Base-by-base conservation (phyloP, 495 filamentous ascomycete genomes). In the Rhizodiscina lignyota region DNA sequence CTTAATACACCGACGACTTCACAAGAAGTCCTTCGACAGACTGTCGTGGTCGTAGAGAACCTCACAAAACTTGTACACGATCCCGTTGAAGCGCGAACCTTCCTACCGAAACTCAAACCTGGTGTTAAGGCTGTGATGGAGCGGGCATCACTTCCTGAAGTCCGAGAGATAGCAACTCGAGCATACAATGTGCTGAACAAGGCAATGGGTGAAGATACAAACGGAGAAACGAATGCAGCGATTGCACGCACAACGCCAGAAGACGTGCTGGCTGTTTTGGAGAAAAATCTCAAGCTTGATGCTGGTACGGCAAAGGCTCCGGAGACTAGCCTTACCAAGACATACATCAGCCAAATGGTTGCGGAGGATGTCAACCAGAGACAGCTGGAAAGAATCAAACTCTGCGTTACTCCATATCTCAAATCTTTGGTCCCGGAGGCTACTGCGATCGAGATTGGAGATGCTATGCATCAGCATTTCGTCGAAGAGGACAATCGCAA, bases 21-120 rank as follows among this genome's bases (percentile, higher is more conserved):
- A 11, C 89, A 97, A 58, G 89, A 97, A 60, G 89, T 94, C 2
- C 64, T 96, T 21, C 77, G 89, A 22, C 91, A 94, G 53, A 92
- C 87, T 3, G 84, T 91, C 16, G 82, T 96, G 13, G 92, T 99
- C n/a, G 83, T 91, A 20, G 89, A 99, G 62, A 99, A 99, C 56
- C 59, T 99, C 61, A 99, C 89, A 32, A 99, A 94, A 64, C 69
- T 99, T 19, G 89, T 99, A 18, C 89, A 99, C 56, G 91, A 99
- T 52, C 89, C 89, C 4, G 72, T 94, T 21, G 89, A 99, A 61
- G 89, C 89, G 15, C 71, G 91, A 29, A 82, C 84, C 42, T 99
- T 99, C 68, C 64, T 99, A 48, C 89, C 89, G 30, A 94, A 92
- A 56, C 74, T 99, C 28, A 81, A 81, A 53, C 89, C 89, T 27